These are phyloP conservation scores for Blastocystis sp. DNA, from an alignment of 352 stramenopile species.

Conservation along the genomic window DNA sequence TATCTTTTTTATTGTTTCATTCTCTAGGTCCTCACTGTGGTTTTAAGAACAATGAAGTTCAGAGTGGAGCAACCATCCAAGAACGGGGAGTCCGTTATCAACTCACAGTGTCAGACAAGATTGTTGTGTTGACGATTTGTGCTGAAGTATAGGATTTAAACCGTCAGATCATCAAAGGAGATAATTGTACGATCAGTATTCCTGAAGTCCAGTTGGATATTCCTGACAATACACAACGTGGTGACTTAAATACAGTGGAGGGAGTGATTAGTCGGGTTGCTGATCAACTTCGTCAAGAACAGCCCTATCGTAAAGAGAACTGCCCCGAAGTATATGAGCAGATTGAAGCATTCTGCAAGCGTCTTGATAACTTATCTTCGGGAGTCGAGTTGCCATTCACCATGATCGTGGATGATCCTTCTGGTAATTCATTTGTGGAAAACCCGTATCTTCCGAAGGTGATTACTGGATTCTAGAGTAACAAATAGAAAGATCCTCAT, in stretches of 20 bases:
- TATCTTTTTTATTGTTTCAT: background rate
- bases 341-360: slow-evolving; percentile 76
- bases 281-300: slow-evolving; percentile 71
- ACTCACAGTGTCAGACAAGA: slow-evolving; percentile 67
- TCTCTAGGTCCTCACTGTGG: slow-evolving; percentile 70
- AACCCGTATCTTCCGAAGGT: slow-evolving; percentile 74
- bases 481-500: slow-evolving; percentile 70
- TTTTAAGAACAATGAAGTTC: slow-evolving; percentile 68
- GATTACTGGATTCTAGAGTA: background rate
- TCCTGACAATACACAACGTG: slow-evolving; percentile 75
- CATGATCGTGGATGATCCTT: slow-evolving; percentile 77
- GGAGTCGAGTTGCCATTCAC: slow-evolving; percentile 75
- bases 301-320: slow-evolving; percentile 75
- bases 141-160: slow-evolving; percentile 72
- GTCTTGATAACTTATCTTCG: slow-evolving; percentile 71
- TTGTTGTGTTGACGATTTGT: background rate
- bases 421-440: slow-evolving; percentile 82
- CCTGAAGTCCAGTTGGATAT: slow-evolving; percentile 80
- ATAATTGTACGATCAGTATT: slow-evolving; percentile 74
- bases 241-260: slow-evolving; percentile 80
- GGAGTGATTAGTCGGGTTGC: slow-evolving; percentile 70
- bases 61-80: slow-evolving; percentile 68
- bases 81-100: slow-evolving; percentile 71
- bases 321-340: slow-evolving; percentile 73
- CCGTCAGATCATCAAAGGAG: slow-evolving; percentile 80